Percentiles rank a stretch among this genome's conserved stretches.
Conservation (phyloP, 208 protist genomes). For the Herpetomonas muscarum region DNA sequence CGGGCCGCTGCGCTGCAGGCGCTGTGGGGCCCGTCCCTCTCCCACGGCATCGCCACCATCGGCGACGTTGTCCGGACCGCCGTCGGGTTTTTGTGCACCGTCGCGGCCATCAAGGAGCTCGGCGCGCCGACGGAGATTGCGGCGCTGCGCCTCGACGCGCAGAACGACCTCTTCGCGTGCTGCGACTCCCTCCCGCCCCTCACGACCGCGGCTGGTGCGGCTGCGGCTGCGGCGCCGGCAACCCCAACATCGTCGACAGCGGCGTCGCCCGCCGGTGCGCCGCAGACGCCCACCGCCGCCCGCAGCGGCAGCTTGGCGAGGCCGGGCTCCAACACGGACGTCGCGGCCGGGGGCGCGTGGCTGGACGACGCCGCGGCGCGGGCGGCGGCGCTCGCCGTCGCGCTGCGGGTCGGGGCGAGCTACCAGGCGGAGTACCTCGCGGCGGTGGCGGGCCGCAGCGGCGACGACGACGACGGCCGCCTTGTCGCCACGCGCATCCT, state of each 20-base stretch:
- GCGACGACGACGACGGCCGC: slow-evolving; percentile 66
- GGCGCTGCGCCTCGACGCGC: slow-evolving; percentile 48
- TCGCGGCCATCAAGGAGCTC: slow-evolving; percentile 34
- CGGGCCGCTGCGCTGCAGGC: slow-evolving; percentile 29
- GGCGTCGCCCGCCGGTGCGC: not conserved
- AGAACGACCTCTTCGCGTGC: slow-evolving; percentile 40
- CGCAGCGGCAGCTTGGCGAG: no score
- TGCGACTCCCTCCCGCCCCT: slow-evolving; percentile 10
- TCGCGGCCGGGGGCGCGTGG: slow-evolving; percentile 15
- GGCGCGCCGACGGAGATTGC: slow-evolving; percentile 35
- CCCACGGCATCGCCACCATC: slow-evolving; percentile 38
- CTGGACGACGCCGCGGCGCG: slow-evolving; percentile 8
- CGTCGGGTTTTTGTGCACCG: slow-evolving; percentile 45
- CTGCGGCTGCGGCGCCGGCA: not conserved
- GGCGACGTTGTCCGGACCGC: slow-evolving; percentile 40
- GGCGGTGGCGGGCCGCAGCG: slow-evolving; percentile 53
- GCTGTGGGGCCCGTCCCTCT: slow-evolving; percentile 55
- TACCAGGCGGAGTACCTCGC: slow-evolving; percentile 69
- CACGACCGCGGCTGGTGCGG: not conserved
- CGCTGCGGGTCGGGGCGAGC: slow-evolving; percentile 33
- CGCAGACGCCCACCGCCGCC: no score
- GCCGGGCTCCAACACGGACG: no score
- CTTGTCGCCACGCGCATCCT: slow-evolving; percentile 63
- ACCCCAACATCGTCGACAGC: not conserved
- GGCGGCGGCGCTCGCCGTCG: slow-evolving; percentile 27